Evolutionary conservation across 495 filamentous ascomycete species (phyloP).

Genomic region (Aspergillus asperescens): DNA sequence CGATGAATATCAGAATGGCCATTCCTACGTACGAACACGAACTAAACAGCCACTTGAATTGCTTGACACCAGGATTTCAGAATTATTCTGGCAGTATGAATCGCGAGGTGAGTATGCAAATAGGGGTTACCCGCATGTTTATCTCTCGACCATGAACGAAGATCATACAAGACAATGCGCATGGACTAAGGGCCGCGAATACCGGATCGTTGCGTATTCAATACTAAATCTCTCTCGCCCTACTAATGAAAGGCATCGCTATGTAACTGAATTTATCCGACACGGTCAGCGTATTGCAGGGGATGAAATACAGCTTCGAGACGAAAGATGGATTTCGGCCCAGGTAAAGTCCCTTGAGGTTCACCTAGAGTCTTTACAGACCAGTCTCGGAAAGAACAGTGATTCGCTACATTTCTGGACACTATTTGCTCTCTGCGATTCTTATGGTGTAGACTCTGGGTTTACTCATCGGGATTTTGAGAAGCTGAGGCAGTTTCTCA

Average conservation of each 20-base stretch:
- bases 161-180: conserved; percentile 54
- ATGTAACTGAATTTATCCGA: conserved; percentile 46
- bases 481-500: conserved; percentile 24
- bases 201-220: conserved; percentile 56
- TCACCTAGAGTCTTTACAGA: conserved; percentile 19
- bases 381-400: conserved; percentile 5
- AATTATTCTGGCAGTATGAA: conserved; percentile 33
- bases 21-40: not conserved
- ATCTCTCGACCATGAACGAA: conserved; percentile 55
- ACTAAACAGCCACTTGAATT: not conserved
- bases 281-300: conserved; percentile 37
- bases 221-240: conserved; percentile 42
- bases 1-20: conserved; percentile 32
- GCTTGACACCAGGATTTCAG: conserved; percentile 36
- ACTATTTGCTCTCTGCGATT: conserved; percentile 32
- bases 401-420: conserved; percentile 28
- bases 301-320: conserved; percentile 23
- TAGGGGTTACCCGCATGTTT: conserved; percentile 37
- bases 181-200: conserved; percentile 53
- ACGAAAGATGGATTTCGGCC: conserved; percentile 12
- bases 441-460: conserved; percentile 16
- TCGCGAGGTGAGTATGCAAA: conserved; percentile 12
- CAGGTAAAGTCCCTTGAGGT: conserved; percentile 15
- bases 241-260: conserved; percentile 8
- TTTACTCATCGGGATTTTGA: conserved; percentile 8